phyloP scores from a whole-genome alignment of 2,329 filamentous ascomycete species.

The Huntiella abstrusa region DNA sequence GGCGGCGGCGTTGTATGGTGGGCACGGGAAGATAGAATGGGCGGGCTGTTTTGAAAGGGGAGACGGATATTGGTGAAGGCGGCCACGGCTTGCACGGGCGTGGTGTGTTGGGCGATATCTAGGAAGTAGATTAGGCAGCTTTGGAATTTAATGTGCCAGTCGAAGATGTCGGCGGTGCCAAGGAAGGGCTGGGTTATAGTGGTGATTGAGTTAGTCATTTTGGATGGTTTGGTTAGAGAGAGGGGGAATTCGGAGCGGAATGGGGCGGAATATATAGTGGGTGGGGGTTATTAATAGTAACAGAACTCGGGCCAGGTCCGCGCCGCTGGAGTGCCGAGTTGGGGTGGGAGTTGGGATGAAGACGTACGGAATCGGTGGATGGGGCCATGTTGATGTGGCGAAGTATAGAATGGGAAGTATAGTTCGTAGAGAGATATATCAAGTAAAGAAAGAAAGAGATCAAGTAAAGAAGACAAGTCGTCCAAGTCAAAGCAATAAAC shows the following conservation, averaged over 20 bases:
- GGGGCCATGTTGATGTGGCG: too few relatives aligned
- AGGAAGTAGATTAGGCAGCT: slow-evolving; percentile 83
- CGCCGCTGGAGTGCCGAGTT: too few relatives aligned
- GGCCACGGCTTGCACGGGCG: slow-evolving; percentile 68
- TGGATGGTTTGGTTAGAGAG: neutral
- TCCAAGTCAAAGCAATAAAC: too few relatives aligned
- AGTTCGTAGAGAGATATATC: too few relatives aligned
- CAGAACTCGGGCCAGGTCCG: too few relatives aligned
- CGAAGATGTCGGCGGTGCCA: slow-evolving; percentile 47
- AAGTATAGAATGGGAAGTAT: too few relatives aligned
- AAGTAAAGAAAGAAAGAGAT: too few relatives aligned
- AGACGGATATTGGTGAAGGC: slow-evolving; percentile 83
- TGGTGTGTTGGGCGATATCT: slow-evolving; percentile 72
- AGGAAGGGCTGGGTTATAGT: slow-evolving; percentile 22
- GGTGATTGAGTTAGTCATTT: neutral
- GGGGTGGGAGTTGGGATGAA: too few relatives aligned
- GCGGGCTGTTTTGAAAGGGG: slow-evolving; percentile 51
- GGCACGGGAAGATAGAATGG: slow-evolving; percentile 16
- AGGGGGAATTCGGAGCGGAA: neutral
- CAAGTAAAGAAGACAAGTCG: too few relatives aligned
- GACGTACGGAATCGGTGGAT: too few relatives aligned
- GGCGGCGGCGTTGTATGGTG: slow-evolving; percentile 18
- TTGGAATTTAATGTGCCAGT: slow-evolving; percentile 84
- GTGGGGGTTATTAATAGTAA: too few relatives aligned
- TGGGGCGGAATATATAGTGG: neutral